Base-by-base conservation (phyloP, 2,329 filamentous ascomycete species). In the Graphilbum sp. region DNA sequence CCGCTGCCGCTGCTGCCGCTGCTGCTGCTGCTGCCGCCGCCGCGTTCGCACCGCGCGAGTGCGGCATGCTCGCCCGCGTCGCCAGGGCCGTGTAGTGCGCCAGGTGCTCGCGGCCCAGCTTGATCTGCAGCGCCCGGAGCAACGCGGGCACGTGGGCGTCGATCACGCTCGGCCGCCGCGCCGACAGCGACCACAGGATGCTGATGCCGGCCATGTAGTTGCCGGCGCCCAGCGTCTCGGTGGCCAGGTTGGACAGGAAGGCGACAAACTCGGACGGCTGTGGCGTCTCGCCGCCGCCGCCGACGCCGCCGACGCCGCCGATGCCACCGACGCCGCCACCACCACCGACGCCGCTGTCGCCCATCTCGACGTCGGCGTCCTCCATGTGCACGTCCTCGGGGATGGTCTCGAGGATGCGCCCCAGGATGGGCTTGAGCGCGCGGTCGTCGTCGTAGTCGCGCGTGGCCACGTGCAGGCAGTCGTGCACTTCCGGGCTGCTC, bases 81-180 rank as follows among this genome's bases (percentile, higher is more conserved):
- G 66, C 65, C 36, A 70, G 56, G 7, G 68, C 64, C 23, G 72
- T 68, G 48, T 80, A 85, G 49, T 76, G 81, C 55, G 64, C 84
- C 55, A 98, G 79, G 57, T 98, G 90, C 46, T 98, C 90, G 48
- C 90, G 80, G 1, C 87, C 87, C 47, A 98, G 72, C 58, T 95
- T 95, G 36, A 75, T 73, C 49, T 93, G 88, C 48, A 99, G 70
- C 0, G 84, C 85, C 57, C 94, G 95, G 80, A 98, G 93, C 32
- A 98, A 66, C 21, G 79, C 75, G 3, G 72, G 65, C 39, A 96
- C 86, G 52, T 98, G 90, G 42, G 83, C 71, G 54, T 98, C 90
- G 44, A 98, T 84, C 45, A 90, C 78, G 13, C 80, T 75, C 2
- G 88, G 83, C 50, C 83, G 87, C 42, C 83, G 79, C 49, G 83